phyloP scores from a whole-genome alignment of 2,329 filamentous ascomycete species.

The Fusarium agapanthi region DNA sequence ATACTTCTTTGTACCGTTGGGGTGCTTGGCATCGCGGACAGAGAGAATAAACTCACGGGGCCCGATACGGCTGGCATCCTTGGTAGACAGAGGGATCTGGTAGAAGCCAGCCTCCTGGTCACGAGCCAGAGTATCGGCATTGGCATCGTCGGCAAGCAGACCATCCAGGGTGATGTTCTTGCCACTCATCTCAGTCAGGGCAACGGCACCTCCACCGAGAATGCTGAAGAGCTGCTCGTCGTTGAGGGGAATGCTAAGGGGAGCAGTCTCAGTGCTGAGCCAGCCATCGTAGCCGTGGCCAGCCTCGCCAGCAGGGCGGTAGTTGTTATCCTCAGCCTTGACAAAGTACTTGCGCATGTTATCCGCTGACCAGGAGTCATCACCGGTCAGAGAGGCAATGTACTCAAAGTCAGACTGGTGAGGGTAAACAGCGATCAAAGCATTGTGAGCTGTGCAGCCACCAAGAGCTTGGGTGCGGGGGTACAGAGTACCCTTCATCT shows the following conservation, averaged over 20 bases:
- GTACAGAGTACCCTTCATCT: conserved; percentile 56
- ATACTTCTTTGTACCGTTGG: conserved; percentile 31
- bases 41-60: conserved; percentile 63
- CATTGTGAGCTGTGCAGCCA: conserved; percentile 67
- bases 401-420: conserved; percentile 67
- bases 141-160: conserved; percentile 29
- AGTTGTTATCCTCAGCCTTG: conserved; percentile 64
- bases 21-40: conserved; percentile 26
- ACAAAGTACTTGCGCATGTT: conserved; percentile 69
- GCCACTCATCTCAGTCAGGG: conserved; percentile 12
- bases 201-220: conserved; percentile 18
- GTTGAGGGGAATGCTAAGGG: conserved; percentile 25
- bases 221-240: conserved; percentile 29
- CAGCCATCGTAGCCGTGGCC: conserved; percentile 38
- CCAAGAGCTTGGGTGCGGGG: conserved; percentile 58
- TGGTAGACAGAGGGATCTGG: conserved; percentile 66
- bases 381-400: conserved; percentile 66
- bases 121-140: conserved; percentile 30
- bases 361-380: conserved; percentile 63
- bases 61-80: conserved; percentile 59
- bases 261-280: conserved; percentile 29
- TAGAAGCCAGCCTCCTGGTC: conserved; percentile 52
- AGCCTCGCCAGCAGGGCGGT: conserved; percentile 43
- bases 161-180: conserved; percentile 25
- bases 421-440: conserved; percentile 66